A percentile compares a stretch with the other conserved stretches of the same genome.
phyloP scores from a whole-genome alignment of 2,329 filamentous ascomycete species.

The Thermothelomyces thermophilus region DNA sequence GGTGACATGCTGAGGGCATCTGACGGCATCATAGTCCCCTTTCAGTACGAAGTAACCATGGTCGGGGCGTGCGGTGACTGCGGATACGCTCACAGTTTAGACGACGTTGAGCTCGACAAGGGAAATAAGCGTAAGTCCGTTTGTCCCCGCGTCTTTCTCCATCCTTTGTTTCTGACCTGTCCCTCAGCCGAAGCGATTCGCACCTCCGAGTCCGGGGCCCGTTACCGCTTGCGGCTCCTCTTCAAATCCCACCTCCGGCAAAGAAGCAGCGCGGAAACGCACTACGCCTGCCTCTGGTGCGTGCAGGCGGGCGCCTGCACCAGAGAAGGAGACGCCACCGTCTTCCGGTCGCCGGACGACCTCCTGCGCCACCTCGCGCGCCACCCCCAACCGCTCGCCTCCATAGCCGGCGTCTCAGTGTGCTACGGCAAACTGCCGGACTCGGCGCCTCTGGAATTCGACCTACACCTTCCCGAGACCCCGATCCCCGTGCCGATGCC shows the following conservation, averaged over 20 bases:
- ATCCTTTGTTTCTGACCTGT: not conserved
- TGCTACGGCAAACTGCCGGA: constrained; percentile 29
- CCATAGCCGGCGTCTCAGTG: constrained; percentile 33
- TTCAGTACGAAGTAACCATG: constrained; percentile 22
- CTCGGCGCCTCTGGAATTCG: constrained; percentile 28
- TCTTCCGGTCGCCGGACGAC: constrained; percentile 33
- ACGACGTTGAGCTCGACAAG: constrained; percentile 30
- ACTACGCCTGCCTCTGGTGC: constrained; percentile 37
- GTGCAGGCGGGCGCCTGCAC: constrained; percentile 29
- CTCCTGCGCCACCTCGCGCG: constrained; percentile 35
- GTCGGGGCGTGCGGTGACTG: constrained; percentile 27
- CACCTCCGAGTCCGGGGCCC: constrained; percentile 28
- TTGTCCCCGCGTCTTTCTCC: not conserved
- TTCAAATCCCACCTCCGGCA: constrained; percentile 38
- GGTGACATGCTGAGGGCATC: constrained; percentile 18
- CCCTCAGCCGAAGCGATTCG: constrained; percentile 31
- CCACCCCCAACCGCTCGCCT: constrained; percentile 36
- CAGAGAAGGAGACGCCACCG: constrained; percentile 37
- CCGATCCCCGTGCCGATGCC: constrained; percentile 28
- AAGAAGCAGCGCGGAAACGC: constrained; percentile 27
- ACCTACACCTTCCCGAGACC: constrained; percentile 33
- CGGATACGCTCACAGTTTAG: constrained; percentile 27
- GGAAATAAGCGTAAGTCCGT: constrained; percentile 25
- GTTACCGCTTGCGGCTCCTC: constrained; percentile 36
- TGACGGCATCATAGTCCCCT: constrained; percentile 15